Conservation (phyloP, 805 yeast species). For the Kodamaea hsintzibuensis region DNA sequence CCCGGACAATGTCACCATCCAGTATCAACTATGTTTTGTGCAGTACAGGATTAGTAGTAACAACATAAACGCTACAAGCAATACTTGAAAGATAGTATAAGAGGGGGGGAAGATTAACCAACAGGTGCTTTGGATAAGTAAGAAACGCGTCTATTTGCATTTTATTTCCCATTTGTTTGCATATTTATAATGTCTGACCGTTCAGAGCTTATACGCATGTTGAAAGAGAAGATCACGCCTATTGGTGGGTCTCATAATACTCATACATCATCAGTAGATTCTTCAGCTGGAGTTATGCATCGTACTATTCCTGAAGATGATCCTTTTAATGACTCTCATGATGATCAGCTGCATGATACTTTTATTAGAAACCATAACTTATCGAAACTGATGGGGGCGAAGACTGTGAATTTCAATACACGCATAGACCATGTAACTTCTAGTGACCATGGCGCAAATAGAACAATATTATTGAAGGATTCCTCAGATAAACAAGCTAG, state of each 20-base stretch:
- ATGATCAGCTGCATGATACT: slow-evolving; percentile 3
- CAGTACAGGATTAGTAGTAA: background rate
- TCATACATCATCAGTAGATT: background rate
- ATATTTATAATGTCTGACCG: slow-evolving; percentile 5
- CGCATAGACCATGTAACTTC: background rate
- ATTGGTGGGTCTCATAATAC: slow-evolving; percentile 6
- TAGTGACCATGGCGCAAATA: slow-evolving; percentile 9
- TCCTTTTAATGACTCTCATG: slow-evolving; percentile 28
- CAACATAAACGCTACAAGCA: background rate
- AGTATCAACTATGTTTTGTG: background rate
- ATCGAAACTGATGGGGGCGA: slow-evolving; percentile 11
- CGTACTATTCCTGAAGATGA: slow-evolving; percentile 23
- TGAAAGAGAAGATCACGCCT: slow-evolving; percentile 28
- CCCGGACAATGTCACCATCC: background rate
- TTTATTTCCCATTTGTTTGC: too few species aligned
- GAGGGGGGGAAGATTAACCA: too few species aligned
- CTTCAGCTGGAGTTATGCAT: slow-evolving; percentile 3
- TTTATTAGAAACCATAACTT: slow-evolving; percentile 21
- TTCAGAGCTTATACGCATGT: slow-evolving; percentile 17
- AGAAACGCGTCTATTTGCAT: too few species aligned
- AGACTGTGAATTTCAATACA: background rate
- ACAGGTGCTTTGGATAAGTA: too few species aligned
- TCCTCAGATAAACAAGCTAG: background rate
- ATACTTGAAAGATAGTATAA: too few species aligned
- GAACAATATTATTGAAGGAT: background rate